Base-by-base conservation (phyloP, 768 basidiomycete genomes). In the Glaciozyma martinii region DNA sequence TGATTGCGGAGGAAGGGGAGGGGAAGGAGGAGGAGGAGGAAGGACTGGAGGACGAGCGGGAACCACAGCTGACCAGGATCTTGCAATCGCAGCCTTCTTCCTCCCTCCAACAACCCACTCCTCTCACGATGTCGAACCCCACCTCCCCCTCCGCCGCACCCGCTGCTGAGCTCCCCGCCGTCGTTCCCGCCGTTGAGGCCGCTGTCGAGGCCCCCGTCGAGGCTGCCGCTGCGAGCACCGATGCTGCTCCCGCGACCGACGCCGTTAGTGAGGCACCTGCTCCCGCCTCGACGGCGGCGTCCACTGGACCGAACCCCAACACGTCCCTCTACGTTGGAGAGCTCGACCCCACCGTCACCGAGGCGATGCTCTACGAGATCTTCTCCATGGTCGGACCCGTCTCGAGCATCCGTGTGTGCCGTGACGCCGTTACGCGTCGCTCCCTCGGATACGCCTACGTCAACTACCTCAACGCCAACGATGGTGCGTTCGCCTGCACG, bases 341-440 rank as follows among this genome's bases (percentile, higher is more conserved):
- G 80, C 87, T 99, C 71, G 95, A 98, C 79, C 86, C 89, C 74
- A 88, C 89, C 71, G 95, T 99, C 79, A 90, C 93, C 44, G 95
- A 99, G 82, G 94, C 95, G 63, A 97, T 97, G 91, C 84, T 99
- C 61, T 99, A 98, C 76, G 95, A 99, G 82, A 98, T 99, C 78
- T 99, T 99, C 83, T 95, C 95, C 78, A 94, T 98, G 90, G 91
- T 98, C 79, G 95, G 95, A 59, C 95, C 94, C 56, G 95, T 99
- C 71, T 92, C 92, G 53, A 92, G 91, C 77, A 98, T 99, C 77
- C 94, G 95, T 80, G 95, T 99, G 74, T 99, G 95, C 79, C 91
- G 95, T 78, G 95, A 99, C 80, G 94, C 95, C 72, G 95, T 99
- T 74, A 99, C 95, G 71, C 90, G 95, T 80, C 92, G 95, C 74